Evolutionary conservation across 2,329 filamentous ascomycete species (phyloP), one percentile per base, ranked within the genome.

Genomic region (Colletotrichum aenigma): DNA sequence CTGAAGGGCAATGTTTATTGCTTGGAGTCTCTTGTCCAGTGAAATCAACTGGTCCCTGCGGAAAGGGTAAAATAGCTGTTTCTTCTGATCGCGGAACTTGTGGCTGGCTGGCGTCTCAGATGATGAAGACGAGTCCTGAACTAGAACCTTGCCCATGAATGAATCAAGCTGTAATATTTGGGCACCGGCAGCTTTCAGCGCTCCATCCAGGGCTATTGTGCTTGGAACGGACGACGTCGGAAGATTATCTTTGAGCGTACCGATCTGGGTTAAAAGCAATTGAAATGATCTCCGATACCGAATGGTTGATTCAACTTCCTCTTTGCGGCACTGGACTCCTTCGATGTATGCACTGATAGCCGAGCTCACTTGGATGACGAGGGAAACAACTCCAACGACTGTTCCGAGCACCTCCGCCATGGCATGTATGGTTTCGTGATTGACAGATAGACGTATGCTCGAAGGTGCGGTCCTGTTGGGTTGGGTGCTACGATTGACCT

Each of bases 201-300:
- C 10, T 18, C n/a, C 12, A 8, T 55, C 18, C 2, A 55, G 18
- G 10, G n/a, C 9, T 1, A 3, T 8, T 1, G 6, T 30, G 3
- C 16, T 32, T 30, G n/a, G 1, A 1, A 13, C 7, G 5, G 36
- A 3, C 0, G 28, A 28, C 5, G 6, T 48, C 9, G 2, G 7
- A 6, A n/a, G 32, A 1, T 1, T 0, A 0, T 58, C 2, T 18
- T 28, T 10, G 21, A 38, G 8, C 3, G 24, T 0, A 2, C 2
- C 21, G 7, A 30, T 26, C 7, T 58, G 66, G 3, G 18, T 16
- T 3, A 68, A 15, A 9, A 68, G 13, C 0, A 15, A 3, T 36
- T 68, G 30, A 21, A 38, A 9, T 0, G 66, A 58, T 2, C 3
- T 58, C n/a, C 3, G 52, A n/a, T n/a, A 18, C 24, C 30, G 48